Conservation (phyloP, 2,329 filamentous ascomycete genomes). For the Cladophialophora psammophila region DNA sequence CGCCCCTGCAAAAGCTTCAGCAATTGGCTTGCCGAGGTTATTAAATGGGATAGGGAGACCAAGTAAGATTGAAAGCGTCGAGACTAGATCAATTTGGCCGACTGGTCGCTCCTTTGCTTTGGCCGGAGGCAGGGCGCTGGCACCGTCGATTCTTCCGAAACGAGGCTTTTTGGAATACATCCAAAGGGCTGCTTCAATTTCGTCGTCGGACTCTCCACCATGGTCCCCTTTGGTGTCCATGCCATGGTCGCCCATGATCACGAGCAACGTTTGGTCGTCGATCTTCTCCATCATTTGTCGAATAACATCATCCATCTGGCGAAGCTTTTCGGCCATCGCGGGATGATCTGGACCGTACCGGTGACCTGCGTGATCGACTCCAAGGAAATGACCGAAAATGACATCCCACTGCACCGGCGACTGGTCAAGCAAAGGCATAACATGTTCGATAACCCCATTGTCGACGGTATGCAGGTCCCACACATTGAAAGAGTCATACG, state of each 20-base stretch:
- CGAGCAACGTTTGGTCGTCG: conserved; percentile 84
- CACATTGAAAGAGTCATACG: conserved; percentile 98
- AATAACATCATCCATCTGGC: conserved; percentile 87
- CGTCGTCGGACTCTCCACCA: conserved; percentile 96
- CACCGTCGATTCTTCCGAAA: conserved; percentile 77
- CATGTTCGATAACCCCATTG: conserved; percentile 89
- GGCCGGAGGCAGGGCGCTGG: conserved; percentile 64
- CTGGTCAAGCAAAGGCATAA: conserved; percentile 79
- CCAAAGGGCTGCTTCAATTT: conserved; percentile 93
- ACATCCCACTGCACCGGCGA: conserved; percentile 81
- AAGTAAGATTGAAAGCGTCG: conserved; percentile 84
- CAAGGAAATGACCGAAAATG: conserved; percentile 91
- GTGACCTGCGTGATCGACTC: conserved; percentile 96
- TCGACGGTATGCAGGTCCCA: conserved; percentile 98
- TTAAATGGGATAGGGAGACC: conserved; percentile 96
- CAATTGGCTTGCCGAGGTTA: conserved; percentile 89
- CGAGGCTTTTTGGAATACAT: conserved; percentile 92
- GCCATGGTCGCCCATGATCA: conserved; percentile 99
- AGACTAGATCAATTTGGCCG: conserved; percentile 91
- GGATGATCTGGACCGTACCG: conserved; percentile 92
- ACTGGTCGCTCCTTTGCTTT: conserved; percentile 80
- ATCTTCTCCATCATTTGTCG: conserved; percentile 73
- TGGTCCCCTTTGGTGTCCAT: conserved; percentile 98
- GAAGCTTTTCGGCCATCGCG: conserved; percentile 88
- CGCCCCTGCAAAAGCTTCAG: conserved; percentile 78